Percentiles rank a stretch among this genome's conserved stretches.
These are phyloP conservation scores for Sclerotinia minor DNA, from an alignment of 2,329 filamentous ascomycete genomes.

Conservation along the genomic window DNA sequence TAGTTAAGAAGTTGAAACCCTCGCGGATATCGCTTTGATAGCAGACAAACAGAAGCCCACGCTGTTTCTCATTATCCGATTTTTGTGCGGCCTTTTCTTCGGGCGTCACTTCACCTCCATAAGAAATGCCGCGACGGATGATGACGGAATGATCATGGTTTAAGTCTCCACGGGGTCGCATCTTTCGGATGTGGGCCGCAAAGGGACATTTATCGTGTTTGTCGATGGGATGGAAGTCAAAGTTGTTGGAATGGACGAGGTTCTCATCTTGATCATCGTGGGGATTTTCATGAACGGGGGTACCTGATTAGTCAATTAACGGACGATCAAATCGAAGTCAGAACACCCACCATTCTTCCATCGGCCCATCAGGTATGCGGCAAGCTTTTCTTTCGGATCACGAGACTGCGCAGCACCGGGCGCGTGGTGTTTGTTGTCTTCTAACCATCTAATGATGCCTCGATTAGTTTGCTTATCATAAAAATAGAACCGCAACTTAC, in stretches of 20 bases:
- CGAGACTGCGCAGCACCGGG: neutral
- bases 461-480: neutral
- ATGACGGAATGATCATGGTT: constrained; percentile 43
- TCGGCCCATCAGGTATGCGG: constrained; percentile 11
- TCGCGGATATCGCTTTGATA: constrained; percentile 48
- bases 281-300: constrained; percentile 6
- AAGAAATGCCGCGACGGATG: constrained; percentile 49
- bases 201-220: constrained; percentile 47
- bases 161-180: constrained; percentile 44
- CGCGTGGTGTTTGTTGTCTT: constrained; percentile 4
- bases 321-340: constrained; percentile 28
- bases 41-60: constrained; percentile 49
- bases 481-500: constrained; percentile 44
- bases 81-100: constrained; percentile 40
- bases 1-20: constrained; percentile 41
- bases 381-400: constrained; percentile 9
- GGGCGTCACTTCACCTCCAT: constrained; percentile 44
- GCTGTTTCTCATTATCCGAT: constrained; percentile 36
- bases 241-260: constrained; percentile 40
- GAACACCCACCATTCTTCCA: constrained; percentile 6
- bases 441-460: constrained; percentile 3
- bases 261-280: constrained; percentile 13
- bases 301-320: neutral
- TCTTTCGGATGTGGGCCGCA: constrained; percentile 51
- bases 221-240: constrained; percentile 32